These are phyloP conservation scores for Alisma plantagoaquatica DNA, from an alignment of 106 monocot genomes.

Conservation along the genomic window DNA sequence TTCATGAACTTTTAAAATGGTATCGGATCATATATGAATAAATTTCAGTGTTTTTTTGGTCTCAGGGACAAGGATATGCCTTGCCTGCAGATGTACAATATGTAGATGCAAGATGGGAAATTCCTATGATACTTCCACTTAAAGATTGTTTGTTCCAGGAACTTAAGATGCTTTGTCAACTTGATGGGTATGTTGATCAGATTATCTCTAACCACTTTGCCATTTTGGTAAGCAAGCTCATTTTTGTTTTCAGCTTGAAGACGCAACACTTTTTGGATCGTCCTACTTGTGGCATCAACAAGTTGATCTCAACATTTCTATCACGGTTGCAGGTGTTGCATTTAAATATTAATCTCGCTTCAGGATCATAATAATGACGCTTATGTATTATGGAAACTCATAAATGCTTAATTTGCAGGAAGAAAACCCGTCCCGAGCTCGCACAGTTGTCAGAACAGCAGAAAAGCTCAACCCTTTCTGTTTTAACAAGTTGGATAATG, in stretches of 20 bases:
- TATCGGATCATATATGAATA: no score
- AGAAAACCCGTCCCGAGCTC: conserved; percentile 90
- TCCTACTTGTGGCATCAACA: conserved; percentile 57
- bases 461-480: conserved; percentile 77
- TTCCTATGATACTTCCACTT: conserved; percentile 83
- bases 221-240: conserved; percentile 8
- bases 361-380: background rate
- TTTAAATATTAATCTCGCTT: background rate
- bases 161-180: conserved; percentile 58
- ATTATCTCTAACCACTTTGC: background rate
- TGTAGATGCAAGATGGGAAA: conserved; percentile 80
- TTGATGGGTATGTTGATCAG: conserved; percentile 52
- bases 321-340: conserved; percentile 47
- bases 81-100: conserved; percentile 92
- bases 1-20: no score
- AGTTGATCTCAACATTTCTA: conserved; percentile 77
- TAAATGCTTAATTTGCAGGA: conserved; percentile 37
- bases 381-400: conserved; percentile 1
- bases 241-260: conserved; percentile 66
- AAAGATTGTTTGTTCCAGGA: conserved; percentile 71
- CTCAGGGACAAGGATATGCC: conserved; percentile 89
- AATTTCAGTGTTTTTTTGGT: conserved; percentile 7
- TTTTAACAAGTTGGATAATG: conserved; percentile 65
- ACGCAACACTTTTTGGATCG: conserved; percentile 34
- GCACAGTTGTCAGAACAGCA: conserved; percentile 88